Percentiles rank a stretch among this genome's conserved stretches.
phyloP scores from a whole-genome alignment of 2,329 filamentous ascomycete genomes.

The Tolypocladium ovalisporum region DNA sequence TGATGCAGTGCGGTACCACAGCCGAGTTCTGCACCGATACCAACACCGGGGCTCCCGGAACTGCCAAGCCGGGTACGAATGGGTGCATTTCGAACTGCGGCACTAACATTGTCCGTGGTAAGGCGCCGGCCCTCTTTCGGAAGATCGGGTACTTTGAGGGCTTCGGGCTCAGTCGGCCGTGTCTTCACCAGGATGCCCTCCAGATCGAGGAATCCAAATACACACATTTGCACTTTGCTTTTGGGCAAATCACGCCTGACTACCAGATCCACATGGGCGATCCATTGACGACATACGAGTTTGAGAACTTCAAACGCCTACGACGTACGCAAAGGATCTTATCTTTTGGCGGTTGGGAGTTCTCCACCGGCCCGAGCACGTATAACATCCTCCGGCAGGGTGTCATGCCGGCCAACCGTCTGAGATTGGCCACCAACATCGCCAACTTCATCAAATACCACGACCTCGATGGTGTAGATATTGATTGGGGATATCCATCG shows the following conservation, averaged over 20 bases:
- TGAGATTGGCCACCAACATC: slow-evolving; percentile 23
- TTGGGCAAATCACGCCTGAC: slow-evolving; percentile 12
- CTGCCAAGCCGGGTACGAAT: background rate
- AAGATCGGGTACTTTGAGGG: background rate
- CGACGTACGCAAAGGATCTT: slow-evolving; percentile 20
- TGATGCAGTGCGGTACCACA: background rate
- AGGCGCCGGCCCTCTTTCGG: background rate
- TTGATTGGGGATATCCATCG: slow-evolving; percentile 36
- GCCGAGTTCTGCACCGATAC: background rate
- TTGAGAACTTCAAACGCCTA: slow-evolving; percentile 17
- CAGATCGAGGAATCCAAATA: background rate
- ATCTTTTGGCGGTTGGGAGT: slow-evolving; percentile 25
- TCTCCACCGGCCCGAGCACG: slow-evolving; percentile 13
- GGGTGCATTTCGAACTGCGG: background rate
- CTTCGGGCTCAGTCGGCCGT: background rate
- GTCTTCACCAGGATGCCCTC: background rate
- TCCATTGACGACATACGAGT: slow-evolving; percentile 12
- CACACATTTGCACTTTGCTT: slow-evolving; percentile 23
- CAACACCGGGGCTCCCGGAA: background rate
- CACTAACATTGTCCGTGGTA: background rate
- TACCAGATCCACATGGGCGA: slow-evolving; percentile 10
- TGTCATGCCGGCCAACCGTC: slow-evolving; percentile 21
- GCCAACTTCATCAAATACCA: slow-evolving; percentile 27
- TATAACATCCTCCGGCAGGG: slow-evolving; percentile 18
- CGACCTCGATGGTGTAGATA: slow-evolving; percentile 29